These are phyloP conservation scores for Elongisporangium prolatum DNA, from an alignment of 352 stramenopile genomes.

Conservation along the genomic window DNA sequence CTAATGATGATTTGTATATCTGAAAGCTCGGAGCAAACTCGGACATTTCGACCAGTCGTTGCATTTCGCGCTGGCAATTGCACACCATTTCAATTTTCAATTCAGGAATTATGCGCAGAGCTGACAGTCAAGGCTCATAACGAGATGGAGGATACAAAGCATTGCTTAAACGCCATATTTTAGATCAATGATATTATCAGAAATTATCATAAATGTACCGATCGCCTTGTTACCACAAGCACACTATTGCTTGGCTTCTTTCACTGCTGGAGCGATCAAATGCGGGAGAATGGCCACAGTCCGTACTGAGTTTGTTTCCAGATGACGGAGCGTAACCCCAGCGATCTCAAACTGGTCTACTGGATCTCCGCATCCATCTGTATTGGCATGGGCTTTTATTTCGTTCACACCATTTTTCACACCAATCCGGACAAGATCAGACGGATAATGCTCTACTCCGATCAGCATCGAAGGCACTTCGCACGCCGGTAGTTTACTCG, in stretches of 20 bases:
- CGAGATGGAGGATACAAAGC: constrained; percentile 11
- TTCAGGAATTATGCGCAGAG: constrained; percentile 18
- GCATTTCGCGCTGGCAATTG: constrained; percentile 18
- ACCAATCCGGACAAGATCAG: neutral
- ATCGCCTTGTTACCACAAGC: too few relatives aligned
- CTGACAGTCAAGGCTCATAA: constrained; percentile 11
- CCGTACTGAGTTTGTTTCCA: too few relatives aligned
- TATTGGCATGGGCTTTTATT: neutral
- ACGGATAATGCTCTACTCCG: neutral
- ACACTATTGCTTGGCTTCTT: too few relatives aligned
- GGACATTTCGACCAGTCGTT: constrained; percentile 40
- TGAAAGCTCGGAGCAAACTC: constrained; percentile 50
- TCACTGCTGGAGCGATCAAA: too few relatives aligned
- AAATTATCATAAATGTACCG: too few relatives aligned
- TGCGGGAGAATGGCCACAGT: too few relatives aligned
- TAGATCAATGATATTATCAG: too few relatives aligned
- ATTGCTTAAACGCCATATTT: constrained; percentile 14
- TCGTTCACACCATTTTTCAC: neutral
- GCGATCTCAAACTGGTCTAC: neutral
- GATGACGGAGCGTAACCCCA: too few relatives aligned
- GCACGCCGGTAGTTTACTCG: neutral
- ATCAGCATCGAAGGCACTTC: neutral
- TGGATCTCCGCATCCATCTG: neutral
- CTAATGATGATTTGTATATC: too few relatives aligned
- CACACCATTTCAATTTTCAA: constrained; percentile 19